Evolutionary conservation across 805 yeast species (phyloP), one percentile per base, ranked within the genome.

Genomic region (Candida vartiovaarae): DNA sequence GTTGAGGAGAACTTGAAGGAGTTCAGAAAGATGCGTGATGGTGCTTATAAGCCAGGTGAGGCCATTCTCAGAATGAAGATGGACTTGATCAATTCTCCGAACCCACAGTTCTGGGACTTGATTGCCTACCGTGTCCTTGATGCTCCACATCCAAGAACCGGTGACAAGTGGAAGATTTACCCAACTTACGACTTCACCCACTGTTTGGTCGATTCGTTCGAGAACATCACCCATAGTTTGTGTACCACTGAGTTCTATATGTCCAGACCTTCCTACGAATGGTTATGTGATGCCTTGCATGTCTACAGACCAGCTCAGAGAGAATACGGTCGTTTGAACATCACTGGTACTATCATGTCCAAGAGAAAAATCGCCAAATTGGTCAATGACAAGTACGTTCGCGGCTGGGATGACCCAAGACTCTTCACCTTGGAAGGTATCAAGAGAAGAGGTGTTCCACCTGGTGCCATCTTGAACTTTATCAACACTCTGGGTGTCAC

Each of bases 81-180:
- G 72, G 96, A 93, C 59, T 70, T 93, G 50, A 15, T 15, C 20
- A 61, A 65, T 7, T 84, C 93, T 15, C 95, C 96, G 50, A 85
- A 87, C 51, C 99, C 99, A 15, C 99, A 93, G 70, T 93, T 93
- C 99, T 93, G 99, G 99, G 99, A 93, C 67, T 75, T 93, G 52
- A 93, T 93, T 49, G 99, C 99, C 9, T 93, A 93, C 69, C 79
- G 99, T 64, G 96, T 93, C 3, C 72, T 93, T 56, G 76, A 91
- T 55, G 89, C 95, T 10, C 78, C 89, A 31, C 99, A 93, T 67
- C 95, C 91, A 67, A 82, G 98, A 68, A 93, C 99, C 9, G 99
- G 98, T 44, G 83, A 79, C 61, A 86, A 86, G 66, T 93, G 99
- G 99, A 87, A 84, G 67, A 91, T 93, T 49, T 93, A 93, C 61